These are phyloP conservation scores for Taxillus chinensis DNA, from an alignment of 164 flowering plant genomes.

Conservation along the genomic window DNA sequence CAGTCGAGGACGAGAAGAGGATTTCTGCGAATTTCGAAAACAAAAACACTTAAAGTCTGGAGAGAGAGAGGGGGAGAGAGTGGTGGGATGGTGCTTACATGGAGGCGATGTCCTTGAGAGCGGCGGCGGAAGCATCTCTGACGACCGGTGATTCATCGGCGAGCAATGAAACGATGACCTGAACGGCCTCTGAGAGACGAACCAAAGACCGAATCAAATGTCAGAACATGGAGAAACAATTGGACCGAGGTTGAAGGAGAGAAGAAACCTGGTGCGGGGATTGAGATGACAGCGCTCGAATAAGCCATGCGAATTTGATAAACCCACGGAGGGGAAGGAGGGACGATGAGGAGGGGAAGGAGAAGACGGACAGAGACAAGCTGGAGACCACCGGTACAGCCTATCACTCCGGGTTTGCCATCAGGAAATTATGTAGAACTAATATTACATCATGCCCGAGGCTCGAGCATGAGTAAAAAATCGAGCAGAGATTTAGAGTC, in stretches of 20 bases:
- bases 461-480: too few species aligned
- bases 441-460: too few species aligned
- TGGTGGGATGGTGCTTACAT: slow-evolving; percentile 27
- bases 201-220: neutral
- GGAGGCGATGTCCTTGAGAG: slow-evolving; percentile 66
- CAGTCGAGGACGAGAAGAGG: slow-evolving; percentile 4
- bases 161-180: slow-evolving; percentile 42
- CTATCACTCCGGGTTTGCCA: neutral
- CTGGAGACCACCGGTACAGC: neutral
- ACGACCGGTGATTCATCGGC: slow-evolving; percentile 78
- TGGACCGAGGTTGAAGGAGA: neutral
- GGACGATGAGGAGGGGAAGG: neutral
- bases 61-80: neutral
- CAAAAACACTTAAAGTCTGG: neutral
- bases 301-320: slow-evolving; percentile 28
- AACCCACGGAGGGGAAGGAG: neutral
- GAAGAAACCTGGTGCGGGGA: slow-evolving; percentile 36
- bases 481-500: too few species aligned
- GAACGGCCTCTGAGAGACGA: slow-evolving; percentile 46
- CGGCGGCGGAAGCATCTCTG: slow-evolving; percentile 56
- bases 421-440: too few species aligned
- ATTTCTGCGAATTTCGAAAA: neutral
- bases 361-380: neutral
- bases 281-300: slow-evolving; percentile 31
- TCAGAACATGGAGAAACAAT: neutral